Evolutionary conservation across 306 rosid species (phyloP).

Genomic region (Cotoneaster glaucophyllus): DNA sequence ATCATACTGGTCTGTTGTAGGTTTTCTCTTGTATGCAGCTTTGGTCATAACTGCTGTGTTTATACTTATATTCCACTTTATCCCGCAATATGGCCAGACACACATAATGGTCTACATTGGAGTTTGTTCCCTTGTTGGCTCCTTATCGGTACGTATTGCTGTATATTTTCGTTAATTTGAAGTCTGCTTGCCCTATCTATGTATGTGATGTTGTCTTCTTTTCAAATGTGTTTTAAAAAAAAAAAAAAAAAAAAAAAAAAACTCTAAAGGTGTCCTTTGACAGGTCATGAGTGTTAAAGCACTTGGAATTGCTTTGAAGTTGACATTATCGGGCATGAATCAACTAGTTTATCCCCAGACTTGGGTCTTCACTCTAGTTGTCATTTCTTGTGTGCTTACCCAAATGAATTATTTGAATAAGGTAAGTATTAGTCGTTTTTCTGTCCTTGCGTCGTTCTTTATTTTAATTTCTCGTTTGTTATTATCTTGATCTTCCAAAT

Average conservation of each 20-base stretch:
- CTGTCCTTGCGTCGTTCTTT: neutral
- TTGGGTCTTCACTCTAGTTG: conserved; percentile 83
- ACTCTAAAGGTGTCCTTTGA: conserved; percentile 25
- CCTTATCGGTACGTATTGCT: conserved; percentile 73
- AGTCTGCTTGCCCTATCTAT: conserved; percentile 8
- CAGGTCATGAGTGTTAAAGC: conserved; percentile 99
- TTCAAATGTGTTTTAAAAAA: conserved; percentile 4
- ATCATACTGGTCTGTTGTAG: conserved; percentile 36
- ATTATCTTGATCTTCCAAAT: neutral
- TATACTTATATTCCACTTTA: conserved; percentile 68
- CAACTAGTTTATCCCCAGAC: conserved; percentile 92
- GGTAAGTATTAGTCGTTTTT: conserved; percentile 32
- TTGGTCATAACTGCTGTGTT: conserved; percentile 67
- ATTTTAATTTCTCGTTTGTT: neutral
- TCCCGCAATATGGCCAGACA: conserved; percentile 95
- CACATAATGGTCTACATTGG: conserved; percentile 98
- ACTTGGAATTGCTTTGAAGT: conserved; percentile 93
- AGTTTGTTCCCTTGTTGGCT: conserved; percentile 97
- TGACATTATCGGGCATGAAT: conserved; percentile 89
- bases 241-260: neutral
- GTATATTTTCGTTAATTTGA: conserved; percentile 4
- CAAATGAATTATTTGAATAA: conserved; percentile 99
- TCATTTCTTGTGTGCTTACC: conserved; percentile 78
- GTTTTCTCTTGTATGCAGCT: conserved; percentile 80
- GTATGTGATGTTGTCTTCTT: conserved; percentile 18